Base-by-base conservation (phyloP, 202 grass and related monocot species). In the Eragrostis tef region DNA sequence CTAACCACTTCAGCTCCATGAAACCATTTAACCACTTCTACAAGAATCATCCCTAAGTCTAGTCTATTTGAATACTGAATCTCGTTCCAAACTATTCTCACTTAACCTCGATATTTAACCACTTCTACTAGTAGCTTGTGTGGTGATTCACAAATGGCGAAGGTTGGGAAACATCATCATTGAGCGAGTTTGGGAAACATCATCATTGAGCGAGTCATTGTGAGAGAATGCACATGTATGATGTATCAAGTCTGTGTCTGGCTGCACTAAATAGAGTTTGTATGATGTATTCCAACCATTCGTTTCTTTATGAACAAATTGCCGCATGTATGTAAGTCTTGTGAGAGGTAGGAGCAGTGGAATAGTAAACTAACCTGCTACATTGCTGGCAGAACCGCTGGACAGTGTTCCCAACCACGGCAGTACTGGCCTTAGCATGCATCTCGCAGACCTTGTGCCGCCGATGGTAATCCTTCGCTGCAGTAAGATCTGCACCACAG, bases 371-470 rank as follows among this genome's bases (percentile, higher is more conserved):
- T 29, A 77, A 99, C 97, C 97, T 99, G 70, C 97, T 99, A 17
- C 97, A 99, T 89, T 99, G 97, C 67, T 99, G 97, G 77, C 97
- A 99, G 79, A 99, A 99, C 15, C 93, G 85, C 78, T 99, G 97
- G 65, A 93, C 68, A 7, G 83, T 49, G 59, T 99, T 93, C 44
- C 93, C 77, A 0, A 99, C 91, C 29, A 96, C 71, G 24, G 91
- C 93, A 26, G 93, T 93, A 52, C 16, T 92, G 0, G 93, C 97
- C 86, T 99, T 99, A n/a, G 97, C 89, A 92, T 99, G 97, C 90
- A 91, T 96, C 89, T 94, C 97, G 12, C 97, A 99, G 77, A 99
- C 93, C 65, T 94, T 99, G 86, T 99, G 97, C 9, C 97, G 81
- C 11, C 97, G 81, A 76, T 99, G 97, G 80, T 96, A 99, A 86